A percentile compares a stretch with the other conserved stretches of the same genome.
These are phyloP conservation scores for Cladochytrium replicatum DNA, from an alignment of 192 early-diverging fungal genomes.

Conservation along the genomic window DNA sequence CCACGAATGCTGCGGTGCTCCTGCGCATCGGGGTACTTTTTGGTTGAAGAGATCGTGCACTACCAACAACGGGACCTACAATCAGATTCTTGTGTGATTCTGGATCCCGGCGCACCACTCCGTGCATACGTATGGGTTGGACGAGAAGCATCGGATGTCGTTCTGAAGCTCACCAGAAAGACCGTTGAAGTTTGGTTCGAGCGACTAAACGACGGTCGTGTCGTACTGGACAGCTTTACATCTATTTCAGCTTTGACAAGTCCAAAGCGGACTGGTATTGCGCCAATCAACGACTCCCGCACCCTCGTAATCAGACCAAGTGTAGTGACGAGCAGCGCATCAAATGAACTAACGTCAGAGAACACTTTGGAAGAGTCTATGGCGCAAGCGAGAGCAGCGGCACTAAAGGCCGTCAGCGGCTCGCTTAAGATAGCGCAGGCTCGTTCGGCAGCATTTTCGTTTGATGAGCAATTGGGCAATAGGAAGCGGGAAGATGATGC, in stretches of 20 bases:
- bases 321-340: too few species aligned
- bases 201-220: conserved; percentile 29
- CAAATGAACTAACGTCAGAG: too few species aligned
- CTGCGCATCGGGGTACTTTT: conserved; percentile 33
- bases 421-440: not conserved
- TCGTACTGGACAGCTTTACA: not conserved
- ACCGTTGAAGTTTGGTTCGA: conserved; percentile 44
- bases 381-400: not conserved
- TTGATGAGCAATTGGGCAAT: not conserved
- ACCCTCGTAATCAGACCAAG: too few species aligned
- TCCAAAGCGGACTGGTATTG: not conserved
- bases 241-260: not conserved
- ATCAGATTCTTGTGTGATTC: conserved; percentile 29
- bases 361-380: too few species aligned
- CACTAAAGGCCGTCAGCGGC: not conserved
- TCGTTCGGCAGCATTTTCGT: not conserved
- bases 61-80: conserved; percentile 33
- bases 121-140: conserved; percentile 40
- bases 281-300: not conserved
- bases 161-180: conserved; percentile 34
- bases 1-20: conserved; percentile 36
- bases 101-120: conserved; percentile 35
- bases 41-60: conserved; percentile 25
- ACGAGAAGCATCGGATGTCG: conserved; percentile 32
- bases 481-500: not conserved